phyloP scores from a whole-genome alignment of 306 rosid genomes.

The Prunus campanulata region DNA sequence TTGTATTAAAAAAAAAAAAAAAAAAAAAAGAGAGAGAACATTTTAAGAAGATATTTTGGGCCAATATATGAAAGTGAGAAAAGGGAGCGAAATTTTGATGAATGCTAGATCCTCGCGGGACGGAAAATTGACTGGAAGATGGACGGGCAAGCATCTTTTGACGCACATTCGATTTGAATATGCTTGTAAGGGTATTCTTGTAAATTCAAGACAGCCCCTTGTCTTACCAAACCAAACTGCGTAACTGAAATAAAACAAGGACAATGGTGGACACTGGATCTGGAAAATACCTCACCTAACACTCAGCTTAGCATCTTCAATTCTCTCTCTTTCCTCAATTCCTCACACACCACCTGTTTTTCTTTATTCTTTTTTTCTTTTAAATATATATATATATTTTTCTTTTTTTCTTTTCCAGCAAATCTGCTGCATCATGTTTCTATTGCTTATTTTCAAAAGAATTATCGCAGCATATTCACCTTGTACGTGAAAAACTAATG shows the following conservation, averaged over 20 bases:
- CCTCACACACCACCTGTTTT: background rate
- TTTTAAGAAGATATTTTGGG: background rate
- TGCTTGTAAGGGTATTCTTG: slow-evolving; percentile 12
- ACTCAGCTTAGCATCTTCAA: background rate
- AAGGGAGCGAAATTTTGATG: background rate
- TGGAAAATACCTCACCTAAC: slow-evolving; percentile 7
- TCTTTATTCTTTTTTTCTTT: too few relatives aligned
- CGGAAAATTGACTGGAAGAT: background rate
- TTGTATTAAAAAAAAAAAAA: too few relatives aligned
- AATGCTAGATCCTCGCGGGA: background rate
- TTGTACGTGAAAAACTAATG: too few relatives aligned
- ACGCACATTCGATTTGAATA: slow-evolving; percentile 2
- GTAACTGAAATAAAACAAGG: background rate
- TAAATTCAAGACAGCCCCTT: background rate
- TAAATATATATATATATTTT: too few relatives aligned
- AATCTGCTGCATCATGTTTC: too few relatives aligned
- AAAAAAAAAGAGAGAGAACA: too few relatives aligned
- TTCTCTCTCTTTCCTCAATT: background rate
- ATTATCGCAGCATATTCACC: too few relatives aligned
- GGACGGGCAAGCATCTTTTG: background rate
- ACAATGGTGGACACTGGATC: background rate
- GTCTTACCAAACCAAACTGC: slow-evolving; percentile 19
- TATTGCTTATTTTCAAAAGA: too few relatives aligned
- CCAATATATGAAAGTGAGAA: background rate
- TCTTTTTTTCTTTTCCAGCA: too few relatives aligned